Evolutionary conservation across 352 stramenopile genomes (phyloP), one percentile per base, ranked within the genome.

Genomic region (Pythium chondricola): DNA sequence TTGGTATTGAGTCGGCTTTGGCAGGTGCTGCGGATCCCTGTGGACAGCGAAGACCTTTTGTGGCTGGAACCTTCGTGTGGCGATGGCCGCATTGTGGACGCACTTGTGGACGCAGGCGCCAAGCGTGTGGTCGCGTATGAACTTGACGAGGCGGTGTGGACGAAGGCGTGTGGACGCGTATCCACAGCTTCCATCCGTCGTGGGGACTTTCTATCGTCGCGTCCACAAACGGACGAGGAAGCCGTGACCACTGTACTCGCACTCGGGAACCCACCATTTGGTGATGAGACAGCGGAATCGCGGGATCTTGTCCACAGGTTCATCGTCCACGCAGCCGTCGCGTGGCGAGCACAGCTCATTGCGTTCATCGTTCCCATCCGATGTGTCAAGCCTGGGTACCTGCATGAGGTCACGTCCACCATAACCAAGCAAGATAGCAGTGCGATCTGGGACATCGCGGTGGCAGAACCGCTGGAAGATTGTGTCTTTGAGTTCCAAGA

Each of bases 61-160:
- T 88, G 73, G 69, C 63, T 91, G 16, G 80, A 91, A 44, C 80
- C 80, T 10, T 88, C 76, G 20, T 91, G 75, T 47, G 80, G 80
- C 18, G 71, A 87, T 43, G 80, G 76, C 1, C 61, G 75, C 31
- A 71, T 91, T 22, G 46, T 86, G 0, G 36, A 55, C 1, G 63
- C 63, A 7, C 49, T 91, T 2, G n/a, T 76, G 3, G 54, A 41
- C 21, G 49, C 53, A 25, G 73, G 77, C 18, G 76, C 65, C 3
- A 62, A 32, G 3, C 48, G 58, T 17, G 64, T 91, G 20, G 17
- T 83, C 13, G 80, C 65, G 10, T 85, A 71, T 24, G 80, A 91
- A 43, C 64, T 91, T 25, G 80, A 91, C 40, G 40, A 55, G 9
- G 46, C 10, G 0, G 24, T 81, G 36, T 65, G 63, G 4, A 25